These are phyloP conservation scores for Sicyos baderoa DNA, from an alignment of 306 rosid species.

Conservation along the genomic window DNA sequence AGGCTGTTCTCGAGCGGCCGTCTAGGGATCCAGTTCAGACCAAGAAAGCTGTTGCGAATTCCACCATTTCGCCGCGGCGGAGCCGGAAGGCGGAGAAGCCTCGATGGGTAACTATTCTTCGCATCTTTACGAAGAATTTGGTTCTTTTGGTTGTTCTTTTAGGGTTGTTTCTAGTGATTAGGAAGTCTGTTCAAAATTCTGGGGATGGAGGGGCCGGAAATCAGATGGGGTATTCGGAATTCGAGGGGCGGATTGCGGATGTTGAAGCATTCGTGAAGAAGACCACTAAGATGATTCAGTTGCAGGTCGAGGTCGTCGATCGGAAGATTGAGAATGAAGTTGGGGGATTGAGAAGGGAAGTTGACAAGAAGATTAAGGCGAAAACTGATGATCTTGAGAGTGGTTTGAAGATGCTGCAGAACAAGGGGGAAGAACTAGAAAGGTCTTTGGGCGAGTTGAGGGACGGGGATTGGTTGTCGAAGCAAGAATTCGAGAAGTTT, in stretches of 20 bases:
- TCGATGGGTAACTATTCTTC: constrained; percentile 54
- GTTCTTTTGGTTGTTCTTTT: constrained; percentile 38
- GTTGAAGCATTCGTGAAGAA: constrained; percentile 55
- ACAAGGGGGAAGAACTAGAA: constrained; percentile 45
- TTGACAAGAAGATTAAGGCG: constrained; percentile 43
- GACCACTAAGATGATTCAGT: constrained; percentile 58
- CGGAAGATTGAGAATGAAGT: constrained; percentile 59
- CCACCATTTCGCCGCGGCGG: constrained; percentile 35
- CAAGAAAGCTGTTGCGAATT: constrained; percentile 35
- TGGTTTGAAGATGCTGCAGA: constrained; percentile 48
- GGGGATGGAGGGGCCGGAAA: constrained; percentile 25
- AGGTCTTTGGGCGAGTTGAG: constrained; percentile 48
- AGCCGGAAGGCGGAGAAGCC: constrained; percentile 44
- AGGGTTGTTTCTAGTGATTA: constrained; percentile 54
- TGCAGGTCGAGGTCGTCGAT: constrained; percentile 73
- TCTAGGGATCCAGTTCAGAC: constrained; percentile 37
- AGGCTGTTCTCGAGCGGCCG: constrained; percentile 38
- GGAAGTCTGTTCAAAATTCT: constrained; percentile 36
- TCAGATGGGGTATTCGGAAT: constrained; percentile 41
- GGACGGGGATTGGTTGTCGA: constrained; percentile 49
- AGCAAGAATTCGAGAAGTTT: constrained; percentile 63
- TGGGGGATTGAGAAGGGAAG: constrained; percentile 53
- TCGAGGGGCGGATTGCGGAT: constrained; percentile 70
- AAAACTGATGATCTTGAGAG: constrained; percentile 35
- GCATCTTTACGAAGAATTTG: constrained; percentile 49